Evolutionary conservation across 139 green algal genomes (phyloP), one percentile per base, ranked within the genome.

Genomic region (Pycnococcus provasolii): DNA sequence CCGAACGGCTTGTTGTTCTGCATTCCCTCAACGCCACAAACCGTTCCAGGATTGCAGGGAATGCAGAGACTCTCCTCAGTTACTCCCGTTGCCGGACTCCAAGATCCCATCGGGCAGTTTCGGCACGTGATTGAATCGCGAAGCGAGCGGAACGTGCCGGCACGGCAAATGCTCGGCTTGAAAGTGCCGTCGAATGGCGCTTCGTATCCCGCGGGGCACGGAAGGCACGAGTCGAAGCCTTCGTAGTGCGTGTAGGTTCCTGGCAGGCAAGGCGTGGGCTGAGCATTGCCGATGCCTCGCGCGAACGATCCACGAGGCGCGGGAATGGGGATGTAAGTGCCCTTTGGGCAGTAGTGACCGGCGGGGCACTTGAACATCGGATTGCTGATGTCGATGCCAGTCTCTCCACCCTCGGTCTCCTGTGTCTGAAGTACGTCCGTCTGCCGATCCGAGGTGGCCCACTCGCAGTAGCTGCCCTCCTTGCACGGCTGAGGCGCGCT

Each of bases 1-100:
- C 60, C 60, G 60, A 67, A 67, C 26, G 64, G 64, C 11, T 71
- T 71, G 51, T 71, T 71, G 64, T 71, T 71, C 8, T 40, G 4
- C 5, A 15, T 71, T 40, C 64, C 64, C 42, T 71, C 64, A 3
- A 42, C n/a, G 15, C 37, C 13, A 42, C 64, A 71, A 37, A 71
- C 64, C 37, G 43, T 42, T 4, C 64, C 64, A 37, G 64, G 51
- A 42, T 71, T 71, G 64, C 64, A 71, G 4, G 64, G 64, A 3
- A 62, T 63, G 64, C 64, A 71, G 13, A 63, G 37, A 9, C 40
- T 51, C 13, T 52, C 51, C 11, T 62, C 64, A 3, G 64, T 71
- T 4, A 71, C 39, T 13, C 51, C 64, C 4, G 11, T 26, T 37
- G 53, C 15, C 0, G 51, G 13, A n/a, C 15, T 54, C 51, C 52